Conservation (phyloP, 345 rosid species). For the Brassica cretica region DNA sequence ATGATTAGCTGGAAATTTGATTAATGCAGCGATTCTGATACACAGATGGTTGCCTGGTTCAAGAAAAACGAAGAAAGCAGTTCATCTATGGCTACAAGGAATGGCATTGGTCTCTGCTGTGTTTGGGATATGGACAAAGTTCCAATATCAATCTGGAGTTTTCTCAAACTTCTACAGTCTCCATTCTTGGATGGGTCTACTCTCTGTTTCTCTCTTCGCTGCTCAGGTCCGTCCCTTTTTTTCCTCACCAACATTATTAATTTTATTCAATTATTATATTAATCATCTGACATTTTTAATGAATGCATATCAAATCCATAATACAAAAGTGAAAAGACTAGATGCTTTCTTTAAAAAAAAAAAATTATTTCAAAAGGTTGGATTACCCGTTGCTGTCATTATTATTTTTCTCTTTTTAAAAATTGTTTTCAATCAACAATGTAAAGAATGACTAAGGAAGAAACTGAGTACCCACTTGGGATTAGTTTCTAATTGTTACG, state of each 20-base stretch:
- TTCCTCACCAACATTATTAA: constrained; percentile 23
- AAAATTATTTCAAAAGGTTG: constrained; percentile 5
- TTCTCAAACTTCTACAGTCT: constrained; percentile 83
- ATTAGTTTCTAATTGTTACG: constrained; percentile 21
- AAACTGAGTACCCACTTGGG: constrained; percentile 27
- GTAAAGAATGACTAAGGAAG: constrained; percentile 3
- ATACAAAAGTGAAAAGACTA: neutral
- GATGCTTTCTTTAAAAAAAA: constrained; percentile 1
- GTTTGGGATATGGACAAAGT: constrained; percentile 90
- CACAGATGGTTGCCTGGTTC: constrained; percentile 95
- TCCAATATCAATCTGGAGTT: constrained; percentile 59
- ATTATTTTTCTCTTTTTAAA: no score
- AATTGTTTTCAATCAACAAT: constrained; percentile 27
- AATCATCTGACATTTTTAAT: neutral
- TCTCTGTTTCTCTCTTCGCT: constrained; percentile 77
- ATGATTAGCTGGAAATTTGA: neutral
- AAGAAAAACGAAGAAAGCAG: constrained; percentile 75
- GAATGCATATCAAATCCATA: constrained; percentile 6
- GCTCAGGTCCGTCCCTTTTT: constrained; percentile 59
- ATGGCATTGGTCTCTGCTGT: constrained; percentile 80
- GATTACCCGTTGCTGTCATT: constrained; percentile 21
- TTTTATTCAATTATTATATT: neutral
- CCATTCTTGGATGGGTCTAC: constrained; percentile 98
- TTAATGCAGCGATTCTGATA: constrained; percentile 70
- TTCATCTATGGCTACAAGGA: constrained; percentile 84